These are phyloP conservation scores for Acacia pycnantha DNA, from an alignment of 331 rosid genomes.

Conservation along the genomic window DNA sequence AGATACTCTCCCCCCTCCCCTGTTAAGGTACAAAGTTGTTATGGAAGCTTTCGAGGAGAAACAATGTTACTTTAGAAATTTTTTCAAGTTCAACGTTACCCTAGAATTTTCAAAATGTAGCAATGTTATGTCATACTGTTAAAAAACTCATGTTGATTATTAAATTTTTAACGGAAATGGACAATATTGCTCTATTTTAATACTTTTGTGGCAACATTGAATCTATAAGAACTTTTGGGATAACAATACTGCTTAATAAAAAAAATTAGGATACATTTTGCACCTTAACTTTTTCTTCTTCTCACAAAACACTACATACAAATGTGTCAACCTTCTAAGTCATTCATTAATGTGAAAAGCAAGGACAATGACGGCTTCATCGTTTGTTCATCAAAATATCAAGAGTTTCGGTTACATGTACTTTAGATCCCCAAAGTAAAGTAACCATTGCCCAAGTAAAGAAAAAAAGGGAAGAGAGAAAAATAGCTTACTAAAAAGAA, in stretches of 20 bases:
- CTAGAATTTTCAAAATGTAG: too few relatives aligned
- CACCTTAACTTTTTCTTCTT: not conserved
- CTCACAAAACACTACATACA: not conserved
- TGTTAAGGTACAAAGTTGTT: fast-evolving
- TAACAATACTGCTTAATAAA: too few relatives aligned
- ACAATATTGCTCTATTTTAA: too few relatives aligned
- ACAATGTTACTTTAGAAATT: too few relatives aligned
- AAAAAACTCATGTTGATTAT: too few relatives aligned
- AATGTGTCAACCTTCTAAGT: not conserved
- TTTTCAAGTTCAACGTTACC: fast-evolving
- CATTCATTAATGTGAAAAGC: not conserved
- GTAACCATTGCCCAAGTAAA: not conserved
- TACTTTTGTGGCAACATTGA: fast-evolving
- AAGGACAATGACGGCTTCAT: not conserved
- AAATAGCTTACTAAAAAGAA: not conserved
- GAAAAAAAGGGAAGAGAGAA: not conserved
- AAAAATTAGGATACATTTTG: fast-evolving
- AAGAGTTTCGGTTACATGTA: not conserved
- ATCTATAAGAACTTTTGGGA: fast-evolving
- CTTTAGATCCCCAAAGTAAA: not conserved
- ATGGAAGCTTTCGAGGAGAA: fast-evolving
- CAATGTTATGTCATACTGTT: too few relatives aligned
- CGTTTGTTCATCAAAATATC: not conserved
- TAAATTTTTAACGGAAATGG: too few relatives aligned
- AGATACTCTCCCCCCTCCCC: too few relatives aligned